These are phyloP conservation scores for Wickerhamiella allomyrinae DNA, from an alignment of 805 yeast genomes.

Conservation along the genomic window DNA sequence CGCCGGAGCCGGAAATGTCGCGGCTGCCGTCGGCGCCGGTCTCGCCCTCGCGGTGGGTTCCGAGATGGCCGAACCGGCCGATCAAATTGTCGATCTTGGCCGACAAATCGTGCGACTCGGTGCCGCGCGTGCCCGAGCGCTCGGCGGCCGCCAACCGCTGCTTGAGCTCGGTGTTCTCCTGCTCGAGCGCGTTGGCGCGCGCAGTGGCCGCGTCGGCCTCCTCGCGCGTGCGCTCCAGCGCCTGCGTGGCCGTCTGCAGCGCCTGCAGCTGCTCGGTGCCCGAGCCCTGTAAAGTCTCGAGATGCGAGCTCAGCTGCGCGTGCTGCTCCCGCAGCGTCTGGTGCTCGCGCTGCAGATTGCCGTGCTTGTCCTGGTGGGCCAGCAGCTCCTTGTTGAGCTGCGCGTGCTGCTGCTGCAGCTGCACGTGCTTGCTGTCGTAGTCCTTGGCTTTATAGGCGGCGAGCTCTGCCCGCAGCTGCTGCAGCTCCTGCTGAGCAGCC, in stretches of 20 bases:
- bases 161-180: constrained; percentile 15
- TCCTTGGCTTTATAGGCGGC: constrained; percentile 14
- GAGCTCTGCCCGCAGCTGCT: constrained; percentile 9
- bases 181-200: constrained; percentile 4
- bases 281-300: constrained; percentile 8
- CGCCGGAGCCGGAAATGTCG: not conserved
- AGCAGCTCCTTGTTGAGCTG: constrained; percentile 11
- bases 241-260: constrained; percentile 12
- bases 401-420: constrained; percentile 10
- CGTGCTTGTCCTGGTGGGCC: constrained; percentile 8
- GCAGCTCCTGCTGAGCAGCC: constrained; percentile 9
- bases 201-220: constrained; percentile 8
- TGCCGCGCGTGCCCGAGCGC: constrained; percentile 3
- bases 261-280: constrained; percentile 15
- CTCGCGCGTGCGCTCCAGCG: constrained; percentile 12
- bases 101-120: not conserved
- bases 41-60: constrained; percentile 4
- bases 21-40: constrained; percentile 3
- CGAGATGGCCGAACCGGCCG: not conserved
- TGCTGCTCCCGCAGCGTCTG: constrained; percentile 6
- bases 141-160: constrained; percentile 11
- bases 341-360: constrained; percentile 11
- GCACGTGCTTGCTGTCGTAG: constrained; percentile 12
- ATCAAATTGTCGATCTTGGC: not conserved
- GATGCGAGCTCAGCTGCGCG: constrained; percentile 7